Evolutionary conservation across 371 early-diverging fungal species (phyloP).

Genomic region (Mucor mucedo): DNA sequence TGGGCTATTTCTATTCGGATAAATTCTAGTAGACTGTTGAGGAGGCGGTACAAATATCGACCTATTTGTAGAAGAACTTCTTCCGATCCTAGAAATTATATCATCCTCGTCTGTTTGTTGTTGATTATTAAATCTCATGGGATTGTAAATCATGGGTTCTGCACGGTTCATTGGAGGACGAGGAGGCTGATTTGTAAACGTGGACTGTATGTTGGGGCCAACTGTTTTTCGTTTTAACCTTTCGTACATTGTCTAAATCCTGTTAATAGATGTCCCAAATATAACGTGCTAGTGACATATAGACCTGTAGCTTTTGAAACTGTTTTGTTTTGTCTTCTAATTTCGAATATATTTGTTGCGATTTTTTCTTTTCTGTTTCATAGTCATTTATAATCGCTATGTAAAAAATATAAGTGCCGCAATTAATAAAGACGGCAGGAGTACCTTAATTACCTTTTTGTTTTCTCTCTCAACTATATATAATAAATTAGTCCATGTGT

Average conservation of each 20-base stretch:
- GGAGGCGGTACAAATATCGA: slow-evolving; percentile 2
- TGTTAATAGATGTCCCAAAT: not conserved
- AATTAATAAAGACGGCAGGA: not conserved
- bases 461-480: slow-evolving; percentile 24
- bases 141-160: not conserved
- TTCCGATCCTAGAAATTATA: not conserved
- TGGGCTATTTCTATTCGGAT: not conserved
- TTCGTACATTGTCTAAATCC: slow-evolving; percentile 56
- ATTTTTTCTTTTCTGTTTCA: slow-evolving; percentile 59
- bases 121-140: not conserved
- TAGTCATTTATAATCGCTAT: slow-evolving; percentile 49
- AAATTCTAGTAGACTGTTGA: not conserved
- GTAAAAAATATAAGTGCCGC: not conserved
- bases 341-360: slow-evolving; percentile 54
- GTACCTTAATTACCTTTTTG: slow-evolving; percentile 23
- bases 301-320: slow-evolving; percentile 68
- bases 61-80: not conserved
- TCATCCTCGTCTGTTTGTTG: not conserved
- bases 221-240: slow-evolving; percentile 59
- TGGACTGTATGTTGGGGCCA: slow-evolving; percentile 32
- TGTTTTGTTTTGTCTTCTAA: slow-evolving; percentile 71
- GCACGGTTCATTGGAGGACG: no score
- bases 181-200: not conserved
- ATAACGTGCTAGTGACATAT: not conserved
- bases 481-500: no score